These are phyloP conservation scores for Nasturtium officinale DNA, from an alignment of 345 rosid genomes.

Conservation along the genomic window DNA sequence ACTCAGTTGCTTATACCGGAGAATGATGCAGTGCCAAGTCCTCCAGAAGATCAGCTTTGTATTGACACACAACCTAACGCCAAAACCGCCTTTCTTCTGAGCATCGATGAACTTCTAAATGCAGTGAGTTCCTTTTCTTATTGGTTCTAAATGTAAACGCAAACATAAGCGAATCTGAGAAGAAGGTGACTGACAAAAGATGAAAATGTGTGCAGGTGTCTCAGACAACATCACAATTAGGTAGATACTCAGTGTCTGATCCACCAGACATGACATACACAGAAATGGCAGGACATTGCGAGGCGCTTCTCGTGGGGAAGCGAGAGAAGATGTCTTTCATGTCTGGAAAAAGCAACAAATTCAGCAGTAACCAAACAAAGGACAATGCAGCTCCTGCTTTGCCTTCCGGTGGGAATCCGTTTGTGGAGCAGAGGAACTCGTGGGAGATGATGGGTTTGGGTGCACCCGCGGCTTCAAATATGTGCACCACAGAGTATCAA, in stretches of 20 bases:
- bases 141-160: not conserved
- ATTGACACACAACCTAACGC: conserved; percentile 31
- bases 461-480: conserved; percentile 34
- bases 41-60: conserved; percentile 50
- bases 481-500: conserved; percentile 52
- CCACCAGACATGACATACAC: conserved; percentile 62
- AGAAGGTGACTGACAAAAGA: not conserved
- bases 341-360: conserved; percentile 48
- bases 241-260: conserved; percentile 57
- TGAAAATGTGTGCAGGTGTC: conserved; percentile 46
- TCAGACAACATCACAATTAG: conserved; percentile 59
- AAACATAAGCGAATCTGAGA: not conserved
- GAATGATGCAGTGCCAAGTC: conserved; percentile 42
- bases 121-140: conserved; percentile 49
- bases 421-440: conserved; percentile 42
- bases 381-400: conserved; percentile 12
- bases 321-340: conserved; percentile 68
- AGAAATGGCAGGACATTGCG: conserved; percentile 77
- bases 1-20: conserved; percentile 45
- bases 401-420: conserved; percentile 52
- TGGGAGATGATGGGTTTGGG: conserved; percentile 32
- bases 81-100: conserved; percentile 51
- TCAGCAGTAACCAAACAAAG: conserved; percentile 30
- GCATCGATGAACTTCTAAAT: conserved; percentile 61
- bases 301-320: conserved; percentile 66